Conservation (phyloP, 139 green algal genomes). For the Edaphochlamys debaryana region DNA sequence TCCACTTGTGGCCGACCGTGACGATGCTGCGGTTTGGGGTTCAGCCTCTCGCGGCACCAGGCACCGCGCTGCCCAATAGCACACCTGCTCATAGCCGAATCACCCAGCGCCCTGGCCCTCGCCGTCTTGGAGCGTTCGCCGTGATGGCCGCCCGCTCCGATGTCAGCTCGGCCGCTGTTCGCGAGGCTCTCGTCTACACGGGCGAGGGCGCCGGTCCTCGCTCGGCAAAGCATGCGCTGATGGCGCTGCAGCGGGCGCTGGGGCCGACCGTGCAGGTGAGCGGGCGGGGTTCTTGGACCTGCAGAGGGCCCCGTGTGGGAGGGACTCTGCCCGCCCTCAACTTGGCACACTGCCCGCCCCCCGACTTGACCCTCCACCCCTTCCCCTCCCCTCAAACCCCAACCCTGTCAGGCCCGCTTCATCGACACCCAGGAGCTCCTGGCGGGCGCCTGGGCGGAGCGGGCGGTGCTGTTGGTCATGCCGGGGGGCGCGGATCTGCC, state of each 20-base stretch:
- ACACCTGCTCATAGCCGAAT: too few relatives aligned
- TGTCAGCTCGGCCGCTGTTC: too few relatives aligned
- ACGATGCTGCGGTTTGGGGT: too few relatives aligned
- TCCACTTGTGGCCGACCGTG: too few relatives aligned
- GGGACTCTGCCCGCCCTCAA: too few relatives aligned
- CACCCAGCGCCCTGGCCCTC: too few relatives aligned
- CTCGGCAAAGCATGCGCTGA: conserved; percentile 48
- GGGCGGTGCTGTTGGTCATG: conserved; percentile 69
- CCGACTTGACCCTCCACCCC: background rate
- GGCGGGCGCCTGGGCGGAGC: conserved; percentile 55
- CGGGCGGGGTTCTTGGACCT: background rate
- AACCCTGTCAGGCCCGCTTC: background rate
- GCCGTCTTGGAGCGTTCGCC: too few relatives aligned
- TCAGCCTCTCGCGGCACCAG: too few relatives aligned
- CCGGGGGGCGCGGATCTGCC: conserved; percentile 82
- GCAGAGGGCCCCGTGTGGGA: too few relatives aligned
- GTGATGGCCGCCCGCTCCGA: too few relatives aligned
- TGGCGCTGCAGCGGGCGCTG: conserved; percentile 43
- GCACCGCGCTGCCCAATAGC: too few relatives aligned
- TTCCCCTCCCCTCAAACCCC: background rate
- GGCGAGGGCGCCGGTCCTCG: conserved; percentile 67
- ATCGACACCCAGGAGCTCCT: conserved; percentile 61
- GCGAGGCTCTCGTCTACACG: conserved; percentile 52
- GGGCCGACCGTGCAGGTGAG: conserved; percentile 27
- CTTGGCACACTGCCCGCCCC: too few relatives aligned